Conservation (phyloP, 352 stramenopile genomes). For the Globisporangium megalacanthum region DNA sequence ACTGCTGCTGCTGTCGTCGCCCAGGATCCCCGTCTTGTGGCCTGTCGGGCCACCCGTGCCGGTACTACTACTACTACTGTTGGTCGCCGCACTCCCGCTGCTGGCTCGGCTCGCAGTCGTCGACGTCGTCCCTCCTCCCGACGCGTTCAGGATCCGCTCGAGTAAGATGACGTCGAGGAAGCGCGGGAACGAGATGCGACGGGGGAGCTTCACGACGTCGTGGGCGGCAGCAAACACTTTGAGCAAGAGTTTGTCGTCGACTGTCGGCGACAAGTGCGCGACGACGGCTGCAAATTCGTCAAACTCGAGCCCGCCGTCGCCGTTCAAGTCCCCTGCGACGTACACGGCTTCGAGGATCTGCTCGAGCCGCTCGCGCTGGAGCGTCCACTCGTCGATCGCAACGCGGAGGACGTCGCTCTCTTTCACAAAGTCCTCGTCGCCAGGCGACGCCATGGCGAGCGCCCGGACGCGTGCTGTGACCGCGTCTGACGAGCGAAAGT, state of each 20-base stretch:
- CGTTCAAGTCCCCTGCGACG: constrained; percentile 56
- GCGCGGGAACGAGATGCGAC: constrained; percentile 51
- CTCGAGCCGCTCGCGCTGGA: constrained; percentile 45
- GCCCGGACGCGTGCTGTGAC: constrained; percentile 37
- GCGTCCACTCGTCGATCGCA: constrained; percentile 54
- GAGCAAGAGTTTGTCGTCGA: constrained; percentile 55
- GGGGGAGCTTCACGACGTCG: constrained; percentile 46
- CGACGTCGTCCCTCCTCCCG: neutral
- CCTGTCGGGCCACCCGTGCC: neutral
- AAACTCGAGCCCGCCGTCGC: constrained; percentile 61
- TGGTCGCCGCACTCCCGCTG: neutral
- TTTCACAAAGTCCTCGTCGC: constrained; percentile 57
- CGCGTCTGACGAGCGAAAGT: constrained; percentile 46
- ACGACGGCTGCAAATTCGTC: constrained; percentile 72
- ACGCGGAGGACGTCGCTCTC: constrained; percentile 55
- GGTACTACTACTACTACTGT: neutral
- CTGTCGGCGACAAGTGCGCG: constrained; percentile 37
- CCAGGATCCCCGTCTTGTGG: constrained; percentile 13
- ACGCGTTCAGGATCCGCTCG: constrained; percentile 40
- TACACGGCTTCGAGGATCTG: constrained; percentile 73
- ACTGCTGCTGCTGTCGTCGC: constrained; percentile 3
- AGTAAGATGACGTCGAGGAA: constrained; percentile 59
- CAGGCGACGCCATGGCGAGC: constrained; percentile 12
- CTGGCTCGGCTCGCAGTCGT: neutral
- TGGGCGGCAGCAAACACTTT: constrained; percentile 55